Conservation (phyloP, 1,284 basidiomycete genomes). For the Fomes fomentarius region DNA sequence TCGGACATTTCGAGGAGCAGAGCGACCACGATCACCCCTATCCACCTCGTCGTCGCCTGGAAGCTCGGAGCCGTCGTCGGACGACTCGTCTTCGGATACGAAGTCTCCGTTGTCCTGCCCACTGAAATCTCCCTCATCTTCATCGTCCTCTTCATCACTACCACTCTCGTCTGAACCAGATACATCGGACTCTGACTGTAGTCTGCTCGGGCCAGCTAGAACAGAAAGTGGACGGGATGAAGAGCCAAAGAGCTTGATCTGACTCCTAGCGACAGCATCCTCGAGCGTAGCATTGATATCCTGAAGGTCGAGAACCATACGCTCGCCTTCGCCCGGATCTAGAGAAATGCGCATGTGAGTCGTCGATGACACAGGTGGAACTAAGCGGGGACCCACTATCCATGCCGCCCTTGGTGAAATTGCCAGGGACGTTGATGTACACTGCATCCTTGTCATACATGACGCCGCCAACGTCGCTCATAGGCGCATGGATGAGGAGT, state of each 20-base stretch:
- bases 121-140: constrained; percentile 24
- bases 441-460: constrained; percentile 99
- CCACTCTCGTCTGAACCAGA: constrained; percentile 31
- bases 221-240: constrained; percentile 52
- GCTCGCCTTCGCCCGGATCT: constrained; percentile 85
- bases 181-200: constrained; percentile 23
- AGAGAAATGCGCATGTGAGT: background rate
- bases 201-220: constrained; percentile 38
- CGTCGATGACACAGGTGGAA: background rate
- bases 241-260: constrained; percentile 86
- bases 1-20: constrained; percentile 46
- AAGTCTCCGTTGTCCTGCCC: constrained; percentile 28
- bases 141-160: constrained; percentile 24
- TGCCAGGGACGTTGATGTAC: constrained; percentile 97
- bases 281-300: constrained; percentile 85
- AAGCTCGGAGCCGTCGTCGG: constrained; percentile 32
- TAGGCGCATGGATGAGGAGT: constrained; percentile 92
- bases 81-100: constrained; percentile 28
- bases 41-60: constrained; percentile 27
- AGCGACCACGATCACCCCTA: constrained; percentile 47
- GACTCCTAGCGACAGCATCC: constrained; percentile 79
- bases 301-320: constrained; percentile 97
- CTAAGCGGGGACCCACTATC: constrained; percentile 49
- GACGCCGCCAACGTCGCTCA: constrained; percentile 98
- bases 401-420: constrained; percentile 76